These are phyloP conservation scores for Lolium perenne DNA, from an alignment of 176 grass and related monocot species.

Conservation along the genomic window DNA sequence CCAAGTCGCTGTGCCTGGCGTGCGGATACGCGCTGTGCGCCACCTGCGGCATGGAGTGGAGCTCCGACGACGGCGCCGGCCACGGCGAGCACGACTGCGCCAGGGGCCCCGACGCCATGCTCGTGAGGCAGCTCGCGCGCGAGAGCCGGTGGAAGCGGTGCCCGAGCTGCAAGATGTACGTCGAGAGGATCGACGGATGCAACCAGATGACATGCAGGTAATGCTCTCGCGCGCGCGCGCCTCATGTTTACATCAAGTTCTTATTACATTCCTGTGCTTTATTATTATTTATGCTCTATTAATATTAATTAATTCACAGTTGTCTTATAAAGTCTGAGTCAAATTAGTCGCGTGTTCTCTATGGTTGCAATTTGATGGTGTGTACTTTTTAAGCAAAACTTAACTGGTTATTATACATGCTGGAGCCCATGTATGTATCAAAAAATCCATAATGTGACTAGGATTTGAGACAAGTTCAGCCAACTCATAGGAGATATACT, in stretches of 20 bases:
- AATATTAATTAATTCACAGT: not conserved
- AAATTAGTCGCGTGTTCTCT: too few species aligned
- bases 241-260: not conserved
- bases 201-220: constrained; percentile 37
- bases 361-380: too few species aligned
- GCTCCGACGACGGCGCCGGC: not conserved
- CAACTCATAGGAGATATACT: not conserved
- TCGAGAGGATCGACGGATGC: constrained; percentile 38
- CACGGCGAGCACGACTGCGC: constrained; percentile 32
- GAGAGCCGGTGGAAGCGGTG: constrained; percentile 41
- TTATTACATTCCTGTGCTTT: not conserved
- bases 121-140: constrained; percentile 23
- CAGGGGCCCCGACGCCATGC: not conserved
- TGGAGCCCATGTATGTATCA: not conserved
- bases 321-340: too few species aligned
- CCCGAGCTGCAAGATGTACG: constrained; percentile 28
- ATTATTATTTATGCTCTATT: not conserved
- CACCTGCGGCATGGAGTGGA: constrained; percentile 42
- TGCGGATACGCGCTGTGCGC: constrained; percentile 46
- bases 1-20: constrained; percentile 35
- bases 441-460: not conserved
- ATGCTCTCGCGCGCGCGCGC: not conserved
- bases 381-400: not conserved
- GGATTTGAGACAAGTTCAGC: not conserved
- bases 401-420: not conserved